phyloP scores from a whole-genome alignment of 228 moss, liverwort and hornwort species.

The Sphagnum fallax region DNA sequence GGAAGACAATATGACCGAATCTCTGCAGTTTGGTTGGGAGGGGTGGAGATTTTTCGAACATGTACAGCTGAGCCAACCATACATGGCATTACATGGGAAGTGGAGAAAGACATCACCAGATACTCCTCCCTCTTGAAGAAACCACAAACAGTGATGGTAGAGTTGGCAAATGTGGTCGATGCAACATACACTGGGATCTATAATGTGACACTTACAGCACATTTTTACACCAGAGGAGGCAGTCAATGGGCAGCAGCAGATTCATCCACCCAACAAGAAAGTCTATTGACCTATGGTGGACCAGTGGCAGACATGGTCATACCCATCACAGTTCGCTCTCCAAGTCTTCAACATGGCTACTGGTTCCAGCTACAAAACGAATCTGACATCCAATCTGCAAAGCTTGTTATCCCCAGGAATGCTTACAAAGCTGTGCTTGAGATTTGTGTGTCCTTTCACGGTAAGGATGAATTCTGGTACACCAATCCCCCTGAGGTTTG shows the following conservation, averaged over 20 bases:
- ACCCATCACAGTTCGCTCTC: conserved; percentile 38
- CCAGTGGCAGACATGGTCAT: conserved; percentile 41
- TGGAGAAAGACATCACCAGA: conserved; percentile 79
- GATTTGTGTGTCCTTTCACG: conserved; percentile 63
- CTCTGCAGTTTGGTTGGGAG: conserved; percentile 76
- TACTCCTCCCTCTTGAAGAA: conserved; percentile 55
- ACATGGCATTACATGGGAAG: conserved; percentile 67
- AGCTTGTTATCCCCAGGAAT: conserved; percentile 37
- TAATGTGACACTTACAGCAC: conserved; percentile 52
- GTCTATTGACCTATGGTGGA: conserved; percentile 13
- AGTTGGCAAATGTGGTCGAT: conserved; percentile 62
- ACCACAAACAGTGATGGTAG: conserved; percentile 37
- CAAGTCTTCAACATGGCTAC: conserved; percentile 39
- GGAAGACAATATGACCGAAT: conserved; percentile 79
- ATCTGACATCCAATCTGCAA: conserved; percentile 18
- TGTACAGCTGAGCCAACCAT: conserved; percentile 78
- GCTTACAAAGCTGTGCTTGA: conserved; percentile 60
- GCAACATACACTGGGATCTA: conserved; percentile 58
- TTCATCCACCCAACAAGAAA: conserved; percentile 1
- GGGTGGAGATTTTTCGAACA: conserved; percentile 73
- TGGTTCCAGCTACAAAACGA: conserved; percentile 52
- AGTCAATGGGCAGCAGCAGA: not conserved
- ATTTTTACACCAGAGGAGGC: conserved; percentile 28
- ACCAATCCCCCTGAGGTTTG: conserved; percentile 55
- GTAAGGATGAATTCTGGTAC: conserved; percentile 80